Evolutionary conservation across 805 yeast species (phyloP).

Genomic region (Candida arabinofermentans): DNA sequence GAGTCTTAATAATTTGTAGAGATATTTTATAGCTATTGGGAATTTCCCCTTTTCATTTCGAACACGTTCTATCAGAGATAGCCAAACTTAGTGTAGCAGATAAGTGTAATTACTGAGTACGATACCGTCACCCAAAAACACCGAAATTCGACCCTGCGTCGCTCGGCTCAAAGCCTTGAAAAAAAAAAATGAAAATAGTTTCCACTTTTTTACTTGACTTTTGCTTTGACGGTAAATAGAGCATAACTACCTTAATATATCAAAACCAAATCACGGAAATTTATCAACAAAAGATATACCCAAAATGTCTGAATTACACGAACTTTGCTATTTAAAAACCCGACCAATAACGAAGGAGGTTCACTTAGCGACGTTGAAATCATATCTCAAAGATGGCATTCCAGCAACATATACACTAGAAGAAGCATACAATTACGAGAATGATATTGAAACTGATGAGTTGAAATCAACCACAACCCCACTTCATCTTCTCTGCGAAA

Average conservation of each 20-base stretch:
- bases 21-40: too few relatives aligned
- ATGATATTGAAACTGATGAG: slow-evolving; percentile 34
- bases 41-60: too few relatives aligned
- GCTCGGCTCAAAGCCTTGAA: neutral
- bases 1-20: too few relatives aligned
- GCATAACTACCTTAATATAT: too few relatives aligned
- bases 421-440: slow-evolving; percentile 59
- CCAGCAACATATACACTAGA: slow-evolving; percentile 83
- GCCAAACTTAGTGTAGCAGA: too few relatives aligned
- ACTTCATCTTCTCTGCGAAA: slow-evolving; percentile 61
- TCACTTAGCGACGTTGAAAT: slow-evolving; percentile 43
- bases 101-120: too few relatives aligned
- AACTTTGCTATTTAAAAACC: slow-evolving; percentile 45
- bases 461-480: slow-evolving; percentile 64
- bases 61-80: too few relatives aligned
- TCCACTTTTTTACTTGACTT: too few relatives aligned
- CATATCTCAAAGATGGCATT: slow-evolving; percentile 56
- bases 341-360: slow-evolving; percentile 47
- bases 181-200: neutral
- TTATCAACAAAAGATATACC: neutral
- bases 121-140: too few relatives aligned
- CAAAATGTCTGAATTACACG: slow-evolving; percentile 69
- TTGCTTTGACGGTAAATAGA: too few relatives aligned
- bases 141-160: neutral
- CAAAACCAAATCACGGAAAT: neutral